Percentiles rank a stretch among this genome's conserved stretches.
These are phyloP conservation scores for Staphylotrichum longicolle DNA, from an alignment of 495 filamentous ascomycete species.

Conservation along the genomic window DNA sequence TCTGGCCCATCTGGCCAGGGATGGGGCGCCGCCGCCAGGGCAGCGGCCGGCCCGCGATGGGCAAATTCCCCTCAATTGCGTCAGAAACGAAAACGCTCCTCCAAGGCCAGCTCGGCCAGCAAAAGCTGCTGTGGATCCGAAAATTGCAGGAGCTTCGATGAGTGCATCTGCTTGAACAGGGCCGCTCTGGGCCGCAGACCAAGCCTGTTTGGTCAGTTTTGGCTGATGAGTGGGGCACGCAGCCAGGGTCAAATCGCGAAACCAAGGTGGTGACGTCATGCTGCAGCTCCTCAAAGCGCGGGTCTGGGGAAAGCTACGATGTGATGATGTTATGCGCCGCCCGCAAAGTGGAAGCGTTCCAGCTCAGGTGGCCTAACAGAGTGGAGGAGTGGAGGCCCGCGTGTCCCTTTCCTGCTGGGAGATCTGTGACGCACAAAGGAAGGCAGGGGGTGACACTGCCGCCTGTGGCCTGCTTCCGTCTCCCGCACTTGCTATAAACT, in stretches of 20 bases:
- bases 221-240: slow-evolving; percentile 9
- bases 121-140: not conserved
- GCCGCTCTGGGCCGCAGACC: not conserved
- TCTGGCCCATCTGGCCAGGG: not conserved
- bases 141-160: not conserved
- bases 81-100: not conserved
- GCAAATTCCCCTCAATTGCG: slow-evolving; percentile 8
- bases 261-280: slow-evolving; percentile 39
- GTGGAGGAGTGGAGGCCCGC: slow-evolving; percentile 1
- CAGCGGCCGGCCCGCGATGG: not conserved
- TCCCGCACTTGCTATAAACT: slow-evolving; percentile 22
- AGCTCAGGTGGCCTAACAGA: slow-evolving; percentile 11
- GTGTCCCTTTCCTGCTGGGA: slow-evolving; percentile 7
- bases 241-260: slow-evolving; percentile 13
- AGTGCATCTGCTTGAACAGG: no score
- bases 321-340: slow-evolving; percentile 32
- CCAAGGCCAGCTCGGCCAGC: not conserved
- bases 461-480: slow-evolving; percentile 10
- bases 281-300: slow-evolving; percentile 27
- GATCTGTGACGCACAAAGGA: slow-evolving; percentile 36
- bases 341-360: slow-evolving; percentile 4
- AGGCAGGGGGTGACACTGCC: not conserved
- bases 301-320: slow-evolving; percentile 29
- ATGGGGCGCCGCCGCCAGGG: slow-evolving; percentile 1
- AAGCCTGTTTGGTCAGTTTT: not conserved